Evolutionary conservation across 306 rosid genomes (phyloP).

Genomic region (Lupinus albus): DNA sequence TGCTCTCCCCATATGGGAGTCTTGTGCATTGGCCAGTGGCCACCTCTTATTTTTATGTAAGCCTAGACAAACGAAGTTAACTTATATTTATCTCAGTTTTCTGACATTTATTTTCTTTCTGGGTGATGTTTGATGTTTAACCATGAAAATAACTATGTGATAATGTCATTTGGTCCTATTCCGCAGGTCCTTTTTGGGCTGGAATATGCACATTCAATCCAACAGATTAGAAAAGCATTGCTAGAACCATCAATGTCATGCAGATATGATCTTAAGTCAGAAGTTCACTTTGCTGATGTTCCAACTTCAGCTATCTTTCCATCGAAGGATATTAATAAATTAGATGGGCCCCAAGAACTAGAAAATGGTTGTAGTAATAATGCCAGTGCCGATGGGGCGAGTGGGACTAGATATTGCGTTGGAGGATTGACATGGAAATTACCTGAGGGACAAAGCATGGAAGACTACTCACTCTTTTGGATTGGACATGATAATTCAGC

Average conservation of each 20-base stretch:
- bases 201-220: conserved; percentile 68
- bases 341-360: conserved; percentile 45
- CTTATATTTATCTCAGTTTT: conserved; percentile 17
- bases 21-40: too few relatives aligned
- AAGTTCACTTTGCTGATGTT: conserved; percentile 68
- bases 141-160: conserved; percentile 1
- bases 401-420: conserved; percentile 47
- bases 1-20: too few relatives aligned
- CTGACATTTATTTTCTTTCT: conserved; percentile 5
- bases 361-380: conserved; percentile 33
- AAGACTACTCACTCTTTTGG: conserved; percentile 77
- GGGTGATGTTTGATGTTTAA: not conserved
- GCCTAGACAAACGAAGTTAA: conserved; percentile 11
- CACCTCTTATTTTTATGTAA: not conserved
- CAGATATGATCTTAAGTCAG: conserved; percentile 33
- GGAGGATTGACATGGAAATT: conserved; percentile 87
- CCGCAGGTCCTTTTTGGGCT: conserved; percentile 81
- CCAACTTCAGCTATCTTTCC: conserved; percentile 65
- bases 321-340: conserved; percentile 44
- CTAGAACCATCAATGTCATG: conserved; percentile 43
- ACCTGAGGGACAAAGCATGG: conserved; percentile 64
- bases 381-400: conserved; percentile 37
- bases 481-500: conserved; percentile 83
- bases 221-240: conserved; percentile 52
- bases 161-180: conserved; percentile 24